Conservation (phyloP, 306 rosid species). For the Cucumis sativus region Cucumber_9930_V3 NC_026658.2:24055501-24056000, state of each 20-base stretch:
- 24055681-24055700: slow-evolving; percentile 92
- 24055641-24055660: slow-evolving; percentile 73
- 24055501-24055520: neutral
- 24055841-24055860: neutral
- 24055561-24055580: slow-evolving; percentile 10
- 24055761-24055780: neutral
- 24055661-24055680: slow-evolving; percentile 80
- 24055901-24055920: neutral
- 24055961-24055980: neutral
- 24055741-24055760: slow-evolving; percentile 26
- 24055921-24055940: neutral
- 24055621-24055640: slow-evolving; percentile 68
- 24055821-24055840: neutral
- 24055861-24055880: neutral
- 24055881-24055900: neutral
- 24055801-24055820: neutral
- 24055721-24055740: slow-evolving; percentile 30
- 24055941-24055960: neutral
- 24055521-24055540: neutral
- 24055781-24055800: neutral
- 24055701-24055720: slow-evolving; percentile 25
- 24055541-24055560: slow-evolving; percentile 7
- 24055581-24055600: neutral
- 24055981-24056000: neutral
- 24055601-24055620: neutral